A percentile compares a stretch with the other conserved stretches of the same genome.
Evolutionary conservation across 1,284 basidiomycete genomes (phyloP).

Genomic region (Pseudozyma hubeiensis): DNA sequence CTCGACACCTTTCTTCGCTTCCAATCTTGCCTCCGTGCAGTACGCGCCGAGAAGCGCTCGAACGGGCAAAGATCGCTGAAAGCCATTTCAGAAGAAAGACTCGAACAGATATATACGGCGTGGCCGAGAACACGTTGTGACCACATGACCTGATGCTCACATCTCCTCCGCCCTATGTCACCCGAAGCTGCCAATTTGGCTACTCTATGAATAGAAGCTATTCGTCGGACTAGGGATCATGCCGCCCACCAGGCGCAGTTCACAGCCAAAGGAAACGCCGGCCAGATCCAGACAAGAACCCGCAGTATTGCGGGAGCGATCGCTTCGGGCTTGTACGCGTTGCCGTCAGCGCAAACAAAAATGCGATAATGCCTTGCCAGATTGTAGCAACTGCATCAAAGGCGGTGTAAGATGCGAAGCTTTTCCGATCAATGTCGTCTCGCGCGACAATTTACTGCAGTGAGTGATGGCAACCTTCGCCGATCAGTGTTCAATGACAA

Average conservation of each 20-base stretch:
- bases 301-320: slow-evolving; percentile 17
- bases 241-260: slow-evolving; percentile 9
- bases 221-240: slow-evolving; percentile 1
- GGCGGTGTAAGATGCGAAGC: slow-evolving; percentile 38
- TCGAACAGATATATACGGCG: slow-evolving; percentile 7
- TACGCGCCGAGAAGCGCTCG: neutral
- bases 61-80: neutral
- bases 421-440: slow-evolving; percentile 24
- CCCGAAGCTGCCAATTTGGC: neutral
- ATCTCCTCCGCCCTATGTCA: neutral
- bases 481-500: neutral
- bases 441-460: slow-evolving; percentile 41
- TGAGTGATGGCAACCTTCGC: slow-evolving; percentile 1
- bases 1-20: neutral
- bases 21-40: too few species aligned
- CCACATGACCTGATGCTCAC: neutral
- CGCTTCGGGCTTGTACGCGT: slow-evolving; percentile 41
- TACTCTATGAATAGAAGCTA: neutral
- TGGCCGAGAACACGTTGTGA: neutral
- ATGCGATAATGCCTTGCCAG: slow-evolving; percentile 42
- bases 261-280: neutral
- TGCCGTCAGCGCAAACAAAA: slow-evolving; percentile 47
- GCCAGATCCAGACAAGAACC: neutral
- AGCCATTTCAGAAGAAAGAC: neutral
- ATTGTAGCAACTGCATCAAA: slow-evolving; percentile 46